Evolutionary conservation across 2,329 filamentous ascomycete species (phyloP).

Genomic region (Fusarium duplospermum): DNA sequence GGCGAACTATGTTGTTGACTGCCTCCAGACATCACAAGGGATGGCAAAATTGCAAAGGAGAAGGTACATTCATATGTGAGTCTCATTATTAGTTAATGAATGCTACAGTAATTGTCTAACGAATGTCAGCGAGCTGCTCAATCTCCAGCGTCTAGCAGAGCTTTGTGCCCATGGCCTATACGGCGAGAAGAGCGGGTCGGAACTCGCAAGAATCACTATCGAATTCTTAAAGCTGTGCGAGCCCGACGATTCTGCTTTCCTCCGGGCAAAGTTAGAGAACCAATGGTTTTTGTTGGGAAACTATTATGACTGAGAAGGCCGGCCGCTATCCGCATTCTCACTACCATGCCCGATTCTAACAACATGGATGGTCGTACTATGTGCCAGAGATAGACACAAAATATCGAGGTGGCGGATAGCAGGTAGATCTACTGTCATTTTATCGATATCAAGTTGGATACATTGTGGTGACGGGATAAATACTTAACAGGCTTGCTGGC

Average conservation of each 20-base stretch:
- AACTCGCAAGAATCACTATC: neutral
- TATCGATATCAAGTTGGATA: neutral
- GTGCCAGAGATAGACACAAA: neutral
- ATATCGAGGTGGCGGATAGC: too few species aligned
- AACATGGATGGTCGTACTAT: neutral
- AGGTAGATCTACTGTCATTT: neutral
- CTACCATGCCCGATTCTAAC: neutral
- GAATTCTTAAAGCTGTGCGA: neutral
- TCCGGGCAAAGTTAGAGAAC: too few species aligned
- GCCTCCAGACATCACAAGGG: neutral
- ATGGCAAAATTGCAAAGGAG: neutral
- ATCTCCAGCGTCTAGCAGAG: neutral
- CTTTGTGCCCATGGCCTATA: neutral
- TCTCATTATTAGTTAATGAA: neutral
- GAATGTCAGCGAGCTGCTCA: neutral
- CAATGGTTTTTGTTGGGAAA: too few species aligned
- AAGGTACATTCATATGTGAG: neutral
- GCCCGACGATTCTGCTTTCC: neutral
- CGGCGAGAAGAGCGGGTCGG: neutral
- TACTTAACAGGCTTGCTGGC: neutral
- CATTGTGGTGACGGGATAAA: neutral
- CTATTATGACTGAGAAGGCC: too few species aligned
- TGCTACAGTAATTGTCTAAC: neutral
- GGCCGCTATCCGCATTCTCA: too few species aligned
- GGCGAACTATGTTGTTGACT: neutral